Evolutionary conservation across 2,329 filamentous ascomycete genomes (phyloP).

Genomic region (Fusarium duplospermum): DNA sequence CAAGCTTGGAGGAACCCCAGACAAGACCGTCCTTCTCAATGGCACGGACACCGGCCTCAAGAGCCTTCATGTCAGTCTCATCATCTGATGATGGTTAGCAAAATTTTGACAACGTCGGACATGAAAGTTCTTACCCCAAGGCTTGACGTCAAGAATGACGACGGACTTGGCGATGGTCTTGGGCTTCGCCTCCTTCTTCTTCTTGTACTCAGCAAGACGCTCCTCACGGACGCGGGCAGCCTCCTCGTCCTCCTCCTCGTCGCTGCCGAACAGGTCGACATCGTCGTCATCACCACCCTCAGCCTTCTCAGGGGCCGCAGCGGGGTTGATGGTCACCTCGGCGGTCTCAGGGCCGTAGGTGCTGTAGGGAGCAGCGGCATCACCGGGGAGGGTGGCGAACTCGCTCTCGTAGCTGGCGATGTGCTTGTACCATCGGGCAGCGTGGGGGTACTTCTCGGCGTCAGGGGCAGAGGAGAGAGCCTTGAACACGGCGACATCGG

Average conservation of each 20-base stretch:
- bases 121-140: slow-evolving; percentile 81
- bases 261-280: slow-evolving; percentile 92
- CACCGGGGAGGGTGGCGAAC: slow-evolving; percentile 90
- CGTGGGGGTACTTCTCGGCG: slow-evolving; percentile 89
- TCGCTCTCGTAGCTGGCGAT: slow-evolving; percentile 92
- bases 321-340: slow-evolving; percentile 84
- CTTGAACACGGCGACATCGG: slow-evolving; percentile 97
- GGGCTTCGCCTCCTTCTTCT: slow-evolving; percentile 95
- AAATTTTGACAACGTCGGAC: not conserved
- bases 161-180: slow-evolving; percentile 97
- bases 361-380: slow-evolving; percentile 88
- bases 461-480: slow-evolving; percentile 81
- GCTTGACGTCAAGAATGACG: slow-evolving; percentile 96
- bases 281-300: slow-evolving; percentile 69
- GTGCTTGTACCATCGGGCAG: slow-evolving; percentile 99
- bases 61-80: slow-evolving; percentile 88
- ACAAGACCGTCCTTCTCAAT: slow-evolving; percentile 95
- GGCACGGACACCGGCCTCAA: slow-evolving; percentile 83
- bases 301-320: slow-evolving; percentile 69
- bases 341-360: slow-evolving; percentile 88
- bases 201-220: slow-evolving; percentile 91
- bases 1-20: slow-evolving; percentile 92
- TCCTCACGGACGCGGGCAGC: slow-evolving; percentile 86
- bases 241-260: slow-evolving; percentile 94
- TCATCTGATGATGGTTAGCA: slow-evolving; percentile 70